Percentiles rank a stretch among this genome's conserved stretches.
Evolutionary conservation across 169 alveolate species (phyloP).

Genomic region (Eimeria falciformis): DNA sequence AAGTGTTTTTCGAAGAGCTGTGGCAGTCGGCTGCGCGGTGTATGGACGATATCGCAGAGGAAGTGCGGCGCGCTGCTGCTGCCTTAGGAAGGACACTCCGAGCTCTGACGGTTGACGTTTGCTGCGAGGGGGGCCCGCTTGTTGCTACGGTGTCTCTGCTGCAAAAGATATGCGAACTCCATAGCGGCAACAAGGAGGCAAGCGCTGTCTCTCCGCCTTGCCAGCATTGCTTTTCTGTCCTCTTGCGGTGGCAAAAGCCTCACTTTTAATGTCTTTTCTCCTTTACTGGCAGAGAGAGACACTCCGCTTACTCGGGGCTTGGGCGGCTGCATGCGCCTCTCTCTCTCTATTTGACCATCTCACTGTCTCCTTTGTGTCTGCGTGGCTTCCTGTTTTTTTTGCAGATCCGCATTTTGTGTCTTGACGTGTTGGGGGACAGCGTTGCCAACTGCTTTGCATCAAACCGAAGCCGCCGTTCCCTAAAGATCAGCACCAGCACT

Average conservation of each 20-base stretch:
- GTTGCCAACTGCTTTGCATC: conserved; percentile 59
- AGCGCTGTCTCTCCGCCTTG: neutral
- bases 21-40: conserved; percentile 68
- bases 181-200: conserved; percentile 70
- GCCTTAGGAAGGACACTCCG: conserved; percentile 51
- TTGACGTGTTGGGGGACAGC: conserved; percentile 66
- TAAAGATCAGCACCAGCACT: neutral
- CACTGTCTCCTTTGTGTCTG: neutral
- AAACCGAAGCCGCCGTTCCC: conserved; percentile 8
- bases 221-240: neutral
- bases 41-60: conserved; percentile 53
- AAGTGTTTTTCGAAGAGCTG: conserved; percentile 28
- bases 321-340: neutral
- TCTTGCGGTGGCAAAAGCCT: too few relatives aligned
- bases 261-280: too few relatives aligned
- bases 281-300: too few relatives aligned
- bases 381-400: neutral
- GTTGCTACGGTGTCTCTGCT: conserved; percentile 56
- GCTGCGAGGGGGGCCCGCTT: conserved; percentile 59
- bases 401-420: conserved; percentile 67
- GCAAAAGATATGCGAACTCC: conserved; percentile 58
- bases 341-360: too few relatives aligned
- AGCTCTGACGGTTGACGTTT: conserved; percentile 58
- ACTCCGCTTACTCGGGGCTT: too few relatives aligned
- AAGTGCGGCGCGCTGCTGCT: conserved; percentile 59